A percentile compares a stretch with the other conserved stretches of the same genome.
These are phyloP conservation scores for Kazachstania sp. DNA, from an alignment of 1,139 yeast species.

Conservation along the genomic window DNA sequence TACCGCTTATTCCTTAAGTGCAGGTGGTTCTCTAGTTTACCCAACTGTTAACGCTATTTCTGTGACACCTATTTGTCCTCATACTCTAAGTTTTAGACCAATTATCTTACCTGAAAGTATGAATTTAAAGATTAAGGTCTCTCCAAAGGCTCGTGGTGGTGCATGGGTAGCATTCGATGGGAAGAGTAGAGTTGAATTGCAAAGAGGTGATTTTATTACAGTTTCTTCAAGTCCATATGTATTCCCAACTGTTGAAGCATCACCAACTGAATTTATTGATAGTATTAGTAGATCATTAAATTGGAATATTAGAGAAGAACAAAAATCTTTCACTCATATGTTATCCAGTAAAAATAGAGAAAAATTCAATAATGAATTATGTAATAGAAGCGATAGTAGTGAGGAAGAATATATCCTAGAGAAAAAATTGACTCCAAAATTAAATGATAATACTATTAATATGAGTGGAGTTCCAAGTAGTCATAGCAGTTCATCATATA, in stretches of 20 bases:
- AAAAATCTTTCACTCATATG: constrained; percentile 54
- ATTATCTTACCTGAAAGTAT: constrained; percentile 80
- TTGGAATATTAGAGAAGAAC: constrained; percentile 81
- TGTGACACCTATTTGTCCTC: constrained; percentile 90
- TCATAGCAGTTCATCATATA: not conserved
- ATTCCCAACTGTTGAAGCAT: constrained; percentile 73
- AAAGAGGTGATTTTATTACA: constrained; percentile 68
- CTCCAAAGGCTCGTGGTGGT: constrained; percentile 54
- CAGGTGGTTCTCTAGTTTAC: constrained; percentile 88
- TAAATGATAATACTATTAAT: not conserved
- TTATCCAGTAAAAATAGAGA: constrained; percentile 27
- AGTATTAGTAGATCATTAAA: constrained; percentile 75
- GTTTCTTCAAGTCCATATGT: constrained; percentile 74
- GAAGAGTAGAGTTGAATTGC: constrained; percentile 62
- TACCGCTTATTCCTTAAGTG: constrained; percentile 82
- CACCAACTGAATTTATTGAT: constrained; percentile 72
- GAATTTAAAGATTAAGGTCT: constrained; percentile 68
- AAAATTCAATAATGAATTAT: constrained; percentile 13
- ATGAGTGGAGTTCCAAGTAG: not conserved
- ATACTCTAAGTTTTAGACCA: constrained; percentile 80
- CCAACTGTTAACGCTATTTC: constrained; percentile 84
- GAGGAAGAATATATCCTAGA: constrained; percentile 14
- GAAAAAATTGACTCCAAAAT: constrained; percentile 2
- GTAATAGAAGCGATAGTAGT: constrained; percentile 3
- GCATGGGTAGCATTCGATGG: constrained; percentile 95